phyloP scores from a whole-genome alignment of 805 yeast genomes.

The Zygosaccharomyces siamensis region DNA sequence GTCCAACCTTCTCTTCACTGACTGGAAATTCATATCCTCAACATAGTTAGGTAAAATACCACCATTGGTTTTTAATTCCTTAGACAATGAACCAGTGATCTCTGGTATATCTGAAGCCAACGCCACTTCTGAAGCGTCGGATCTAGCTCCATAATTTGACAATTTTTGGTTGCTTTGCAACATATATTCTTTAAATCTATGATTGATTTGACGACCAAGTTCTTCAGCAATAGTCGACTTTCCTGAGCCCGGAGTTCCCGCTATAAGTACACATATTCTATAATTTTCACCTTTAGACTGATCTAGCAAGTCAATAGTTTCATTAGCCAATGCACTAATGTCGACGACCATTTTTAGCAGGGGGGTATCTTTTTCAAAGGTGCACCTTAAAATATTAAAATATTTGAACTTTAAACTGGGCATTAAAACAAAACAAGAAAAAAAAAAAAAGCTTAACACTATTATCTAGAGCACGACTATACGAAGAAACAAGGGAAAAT shows the following conservation, averaged over 20 bases:
- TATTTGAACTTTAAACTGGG: background rate
- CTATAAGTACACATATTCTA: conserved; percentile 53
- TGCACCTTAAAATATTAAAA: background rate
- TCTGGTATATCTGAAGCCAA: conserved; percentile 8
- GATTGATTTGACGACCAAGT: conserved; percentile 42
- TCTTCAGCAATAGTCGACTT: conserved; percentile 60
- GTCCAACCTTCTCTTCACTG: conserved; percentile 17
- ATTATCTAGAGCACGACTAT: too few relatives aligned
- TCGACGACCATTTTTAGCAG: conserved; percentile 11
- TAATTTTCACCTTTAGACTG: conserved; percentile 29
- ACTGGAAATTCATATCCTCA: conserved; percentile 22
- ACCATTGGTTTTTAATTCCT: conserved; percentile 10
- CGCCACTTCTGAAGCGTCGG: background rate
- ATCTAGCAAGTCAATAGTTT: conserved; percentile 30
- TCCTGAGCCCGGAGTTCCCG: conserved; percentile 85
- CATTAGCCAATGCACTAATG: conserved; percentile 29
- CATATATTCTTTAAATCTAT: conserved; percentile 18
- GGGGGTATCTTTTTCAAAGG: background rate
- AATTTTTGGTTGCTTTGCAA: conserved; percentile 10
- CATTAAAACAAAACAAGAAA: too few relatives aligned
- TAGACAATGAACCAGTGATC: conserved; percentile 10
- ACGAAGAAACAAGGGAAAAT: background rate
- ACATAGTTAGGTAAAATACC: conserved; percentile 20
- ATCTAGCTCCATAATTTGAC: background rate
- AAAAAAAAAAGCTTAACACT: background rate